These are phyloP conservation scores for Emericellopsis cladophorae DNA, from an alignment of 2,329 filamentous ascomycete species.

Conservation along the genomic window DNA sequence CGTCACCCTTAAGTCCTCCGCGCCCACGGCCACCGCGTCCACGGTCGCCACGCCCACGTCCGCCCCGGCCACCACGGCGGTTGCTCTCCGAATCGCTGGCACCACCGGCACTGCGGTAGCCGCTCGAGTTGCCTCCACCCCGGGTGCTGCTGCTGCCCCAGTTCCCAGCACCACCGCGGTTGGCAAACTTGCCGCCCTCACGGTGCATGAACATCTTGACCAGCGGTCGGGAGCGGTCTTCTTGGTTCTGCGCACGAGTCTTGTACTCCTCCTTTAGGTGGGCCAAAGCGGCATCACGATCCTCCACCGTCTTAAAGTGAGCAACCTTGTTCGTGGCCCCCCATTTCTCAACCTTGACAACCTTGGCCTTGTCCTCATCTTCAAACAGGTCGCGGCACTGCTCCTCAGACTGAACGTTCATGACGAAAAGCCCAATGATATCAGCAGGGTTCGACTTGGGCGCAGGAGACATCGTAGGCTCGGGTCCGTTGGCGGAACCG, in stretches of 20 bases:
- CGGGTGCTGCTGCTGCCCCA: conserved; percentile 57
- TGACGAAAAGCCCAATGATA: conserved; percentile 80
- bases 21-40: conserved; percentile 42
- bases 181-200: conserved; percentile 39
- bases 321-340: conserved; percentile 73
- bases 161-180: conserved; percentile 52
- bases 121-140: conserved; percentile 45
- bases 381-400: conserved; percentile 71
- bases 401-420: conserved; percentile 72
- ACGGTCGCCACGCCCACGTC: conserved; percentile 43
- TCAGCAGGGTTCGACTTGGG: conserved; percentile 49
- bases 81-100: conserved; percentile 56
- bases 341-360: conserved; percentile 67
- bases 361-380: conserved; percentile 73
- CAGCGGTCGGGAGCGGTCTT: conserved; percentile 66
- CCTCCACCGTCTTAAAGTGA: conserved; percentile 67
- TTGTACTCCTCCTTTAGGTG: conserved; percentile 66
- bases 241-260: conserved; percentile 43
- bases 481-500: conserved; percentile 37
- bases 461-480: conserved; percentile 42
- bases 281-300: conserved; percentile 68
- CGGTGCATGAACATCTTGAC: conserved; percentile 74
- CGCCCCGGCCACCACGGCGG: conserved; percentile 41
- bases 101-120: conserved; percentile 73
- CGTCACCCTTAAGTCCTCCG: conserved; percentile 47